Conservation (phyloP, 2,329 filamentous ascomycete genomes). For the Samsoniella hepiali region DNA sequence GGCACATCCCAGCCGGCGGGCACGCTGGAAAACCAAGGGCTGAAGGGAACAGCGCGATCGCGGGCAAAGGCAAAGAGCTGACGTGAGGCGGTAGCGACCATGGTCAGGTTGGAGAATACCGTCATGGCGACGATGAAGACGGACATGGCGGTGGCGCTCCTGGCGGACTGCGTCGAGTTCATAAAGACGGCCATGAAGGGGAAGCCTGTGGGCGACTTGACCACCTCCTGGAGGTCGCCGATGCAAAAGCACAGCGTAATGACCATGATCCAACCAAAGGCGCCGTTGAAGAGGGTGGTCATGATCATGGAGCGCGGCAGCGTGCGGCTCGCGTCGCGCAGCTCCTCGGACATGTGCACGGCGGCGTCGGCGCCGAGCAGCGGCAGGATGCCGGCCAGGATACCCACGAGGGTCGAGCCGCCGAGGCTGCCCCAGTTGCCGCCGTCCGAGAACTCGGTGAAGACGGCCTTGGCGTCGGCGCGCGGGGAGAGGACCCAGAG, state of each 20-base stretch:
- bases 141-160: constrained; percentile 27
- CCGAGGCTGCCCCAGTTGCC: constrained; percentile 33
- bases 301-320: constrained; percentile 34
- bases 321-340: constrained; percentile 30
- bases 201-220: constrained; percentile 24
- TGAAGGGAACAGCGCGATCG: constrained; percentile 31
- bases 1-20: constrained; percentile 21
- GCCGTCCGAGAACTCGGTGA: constrained; percentile 31
- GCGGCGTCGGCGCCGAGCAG: constrained; percentile 32
- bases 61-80: constrained; percentile 33
- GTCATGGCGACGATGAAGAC: constrained; percentile 28
- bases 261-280: constrained; percentile 34
- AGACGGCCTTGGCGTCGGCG: constrained; percentile 26
- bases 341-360: constrained; percentile 37
- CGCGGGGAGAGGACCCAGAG: constrained; percentile 36
- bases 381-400: constrained; percentile 36
- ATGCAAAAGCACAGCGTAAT: constrained; percentile 35
- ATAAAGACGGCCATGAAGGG: constrained; percentile 31
- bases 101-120: constrained; percentile 27
- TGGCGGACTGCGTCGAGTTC: constrained; percentile 24
- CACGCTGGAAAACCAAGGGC: constrained; percentile 16
- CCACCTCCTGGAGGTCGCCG: constrained; percentile 28
- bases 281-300: constrained; percentile 32
- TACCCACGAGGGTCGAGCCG: constrained; percentile 36
- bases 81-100: constrained; percentile 30